Evolutionary conservation across 2,329 filamentous ascomycete species (phyloP), one percentile per base, ranked within the genome.

Genomic region (Mycosphaerella arachidis): DNA sequence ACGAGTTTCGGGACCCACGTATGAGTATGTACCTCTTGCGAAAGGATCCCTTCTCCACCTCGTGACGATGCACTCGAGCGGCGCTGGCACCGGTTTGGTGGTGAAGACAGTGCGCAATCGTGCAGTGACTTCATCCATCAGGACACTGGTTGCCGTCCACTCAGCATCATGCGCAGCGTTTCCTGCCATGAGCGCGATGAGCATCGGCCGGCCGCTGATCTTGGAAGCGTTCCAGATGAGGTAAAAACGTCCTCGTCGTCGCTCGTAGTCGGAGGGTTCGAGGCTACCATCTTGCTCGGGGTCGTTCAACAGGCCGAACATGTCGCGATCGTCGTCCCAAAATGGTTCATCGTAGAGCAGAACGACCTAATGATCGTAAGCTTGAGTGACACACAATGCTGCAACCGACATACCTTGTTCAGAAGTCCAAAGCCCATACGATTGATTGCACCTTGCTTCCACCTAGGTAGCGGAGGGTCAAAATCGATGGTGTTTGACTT

Each of bases 161-260:
- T 99, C 95, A 0, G 91, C 91, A 64, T 96, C 89, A 67, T 92
- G 90, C 16, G 92, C 94, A 20, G 95, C 91, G 67, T 97, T 91
- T 24, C 94, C 94, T 53, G 93, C 93, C 93, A 99, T 97, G 30
- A 99, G 82, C 8, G 91, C 94, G 62, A 97, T 86, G 27, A 97
- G 81, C 55, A 92, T 91, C 37, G 78, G 94, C 37, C 96, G 80
- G 0, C 95, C 95, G 50, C 90, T 92, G 3, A 91, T 96, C 67
- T 91, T 90, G 61, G 92, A 88, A 57, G 92, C 91, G 69, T 99
- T 97, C 84, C 96, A 97, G 84, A 96, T 97, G 68, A 99, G 85
- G 70, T 97, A 99, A 76, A 96, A 96, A 27, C 92, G 88, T n/a
- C 93, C 93, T 56, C 93, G 86, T 62, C 86, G 87, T 3, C 83